These are phyloP conservation scores for Tolypocladium capitatum DNA, from an alignment of 2,329 filamentous ascomycete species.

Conservation along the genomic window DNA sequence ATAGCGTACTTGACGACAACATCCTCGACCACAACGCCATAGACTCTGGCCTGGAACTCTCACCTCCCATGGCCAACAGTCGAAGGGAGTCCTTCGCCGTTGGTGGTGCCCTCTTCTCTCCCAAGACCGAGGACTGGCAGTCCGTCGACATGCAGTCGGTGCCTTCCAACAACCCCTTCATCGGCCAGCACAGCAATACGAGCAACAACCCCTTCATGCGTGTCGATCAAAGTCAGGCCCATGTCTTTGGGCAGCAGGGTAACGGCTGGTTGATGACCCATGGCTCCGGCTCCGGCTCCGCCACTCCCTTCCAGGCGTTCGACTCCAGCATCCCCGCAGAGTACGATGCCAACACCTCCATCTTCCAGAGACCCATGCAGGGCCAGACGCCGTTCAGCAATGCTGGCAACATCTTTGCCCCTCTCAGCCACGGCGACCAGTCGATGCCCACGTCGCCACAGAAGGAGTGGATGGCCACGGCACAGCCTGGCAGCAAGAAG, in stretches of 20 bases:
- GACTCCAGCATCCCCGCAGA: constrained; percentile 36
- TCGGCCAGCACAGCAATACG: constrained; percentile 44
- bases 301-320: constrained; percentile 61
- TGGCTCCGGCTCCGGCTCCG: constrained; percentile 55
- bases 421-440: constrained; percentile 30
- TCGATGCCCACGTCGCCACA: constrained; percentile 42
- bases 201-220: constrained; percentile 57
- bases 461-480: constrained; percentile 42
- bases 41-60: constrained; percentile 50
- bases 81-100: constrained; percentile 51
- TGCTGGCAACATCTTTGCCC: constrained; percentile 39
- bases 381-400: constrained; percentile 42
- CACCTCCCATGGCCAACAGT: constrained; percentile 48
- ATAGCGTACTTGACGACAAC: constrained; percentile 45
- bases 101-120: constrained; percentile 44
- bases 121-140: constrained; percentile 51
- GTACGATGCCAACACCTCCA: constrained; percentile 37
- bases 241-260: constrained; percentile 24
- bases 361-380: constrained; percentile 42
- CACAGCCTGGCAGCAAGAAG: constrained; percentile 40
- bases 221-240: constrained; percentile 37
- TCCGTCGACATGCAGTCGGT: constrained; percentile 52
- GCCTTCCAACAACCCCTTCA: constrained; percentile 50
- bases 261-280: constrained; percentile 51
- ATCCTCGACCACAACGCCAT: constrained; percentile 45